Base-by-base conservation (phyloP, 23 red algal genomes). In the Gracilaria gracilis region DNA sequence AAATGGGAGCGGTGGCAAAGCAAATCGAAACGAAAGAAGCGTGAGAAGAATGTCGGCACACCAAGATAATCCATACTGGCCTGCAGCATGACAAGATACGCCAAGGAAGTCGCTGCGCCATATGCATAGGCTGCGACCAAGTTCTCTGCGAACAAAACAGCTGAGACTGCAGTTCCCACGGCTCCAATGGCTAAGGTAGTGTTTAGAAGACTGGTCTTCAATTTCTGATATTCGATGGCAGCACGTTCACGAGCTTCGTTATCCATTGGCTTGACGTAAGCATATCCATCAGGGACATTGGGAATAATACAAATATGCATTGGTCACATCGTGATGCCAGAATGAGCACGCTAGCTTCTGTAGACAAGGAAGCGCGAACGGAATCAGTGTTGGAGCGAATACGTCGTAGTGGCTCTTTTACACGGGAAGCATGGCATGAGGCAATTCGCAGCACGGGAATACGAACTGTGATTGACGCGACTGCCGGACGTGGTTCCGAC, bases 51-150 rank as follows among this genome's bases (percentile, higher is more conserved):
- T 15, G 31, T 61, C 9, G 40, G 76, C 5, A 24, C 69, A 16
- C 80, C 85, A 20, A 98, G 20, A 21, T 66, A 21, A 61, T 98
- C 91, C 17, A 95, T 88, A 35, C 79, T 74, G 17, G 39, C 23
- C 47, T 91, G 84, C 35, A 98, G 57, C 59, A 98, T 82, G 33
- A 44, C 49, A 12, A 98, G 81, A 61, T 98, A 98, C 12, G 79
- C 74, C n/a, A 95, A 21, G 29, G 91, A 78, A 74, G 71, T 42
- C 29, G 61, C 19, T 24, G 86, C 82, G 37, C 95, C 95, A 9
- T 48, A 37, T n/a, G 58, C 91, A 59, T 94, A 94, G 9, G 91
- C 77, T 11, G 25, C 42, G 12, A 36, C 85, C 21, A 86, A 32
- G 16, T 32, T 49, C 24, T 42, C 33, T 21, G 80, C 95, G 48